A percentile compares a stretch with the other conserved stretches of the same genome.
Evolutionary conservation across 2,329 filamentous ascomycete genomes (phyloP).

Genomic region (Fusarium humuli): DNA sequence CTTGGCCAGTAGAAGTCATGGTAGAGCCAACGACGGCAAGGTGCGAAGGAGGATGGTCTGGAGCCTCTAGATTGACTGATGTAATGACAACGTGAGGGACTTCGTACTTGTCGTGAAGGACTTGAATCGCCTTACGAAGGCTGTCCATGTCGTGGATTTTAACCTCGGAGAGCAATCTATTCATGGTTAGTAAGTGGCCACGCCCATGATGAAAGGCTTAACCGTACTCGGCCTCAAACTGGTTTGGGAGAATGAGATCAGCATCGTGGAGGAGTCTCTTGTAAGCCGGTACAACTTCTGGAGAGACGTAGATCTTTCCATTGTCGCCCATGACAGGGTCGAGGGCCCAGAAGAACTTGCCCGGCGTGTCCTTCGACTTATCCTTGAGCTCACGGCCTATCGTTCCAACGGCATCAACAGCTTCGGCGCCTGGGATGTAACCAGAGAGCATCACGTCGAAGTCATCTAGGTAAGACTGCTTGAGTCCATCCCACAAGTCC

Average conservation of each 20-base stretch:
- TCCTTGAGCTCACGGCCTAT: slow-evolving; percentile 85
- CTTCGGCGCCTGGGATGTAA: slow-evolving; percentile 89
- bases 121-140: slow-evolving; percentile 78
- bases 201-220: not conserved
- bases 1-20: slow-evolving; percentile 69
- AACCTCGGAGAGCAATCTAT: slow-evolving; percentile 83
- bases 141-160: slow-evolving; percentile 81
- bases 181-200: not conserved
- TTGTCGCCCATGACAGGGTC: slow-evolving; percentile 99
- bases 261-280: slow-evolving; percentile 82
- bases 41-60: slow-evolving; percentile 61
- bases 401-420: slow-evolving; percentile 83
- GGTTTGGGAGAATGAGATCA: slow-evolving; percentile 93
- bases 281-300: slow-evolving; percentile 92
- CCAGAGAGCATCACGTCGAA: slow-evolving; percentile 96
- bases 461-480: slow-evolving; percentile 83
- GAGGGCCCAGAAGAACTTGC: slow-evolving; percentile 94
- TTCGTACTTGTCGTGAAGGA: slow-evolving; percentile 79
- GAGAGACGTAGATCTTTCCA: slow-evolving; percentile 88
- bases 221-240: slow-evolving; percentile 94
- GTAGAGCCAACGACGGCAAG: slow-evolving; percentile 84
- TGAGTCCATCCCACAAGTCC: slow-evolving; percentile 85
- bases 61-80: slow-evolving; percentile 77
- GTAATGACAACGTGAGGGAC: slow-evolving; percentile 94
- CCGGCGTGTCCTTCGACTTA: slow-evolving; percentile 70